A percentile compares a stretch with the other conserved stretches of the same genome.
Evolutionary conservation across 768 basidiomycete species (phyloP).

Genomic region (Auriculariales sp.): DNA sequence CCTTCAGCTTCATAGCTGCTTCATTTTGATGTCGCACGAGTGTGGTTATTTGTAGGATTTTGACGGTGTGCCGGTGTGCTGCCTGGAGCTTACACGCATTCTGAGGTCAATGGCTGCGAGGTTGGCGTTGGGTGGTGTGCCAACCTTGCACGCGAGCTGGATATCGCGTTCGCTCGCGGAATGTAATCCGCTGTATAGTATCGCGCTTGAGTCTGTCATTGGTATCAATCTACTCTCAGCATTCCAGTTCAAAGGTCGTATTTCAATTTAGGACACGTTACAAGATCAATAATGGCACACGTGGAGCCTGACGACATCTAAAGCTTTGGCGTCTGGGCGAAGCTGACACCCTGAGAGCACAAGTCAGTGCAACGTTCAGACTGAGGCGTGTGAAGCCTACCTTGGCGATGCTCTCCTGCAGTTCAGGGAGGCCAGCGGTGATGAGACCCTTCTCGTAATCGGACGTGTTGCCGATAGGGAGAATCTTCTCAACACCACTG

Average conservation of each 20-base stretch:
- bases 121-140: no score
- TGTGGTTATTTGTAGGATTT: no score
- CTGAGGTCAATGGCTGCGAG: no score
- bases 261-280: background rate
- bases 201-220: no score
- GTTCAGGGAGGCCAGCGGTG: slow-evolving; percentile 68
- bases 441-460: slow-evolving; percentile 63
- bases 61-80: no score
- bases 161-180: no score
- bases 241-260: background rate
- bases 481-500: slow-evolving; percentile 71
- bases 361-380: background rate
- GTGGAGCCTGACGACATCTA: slow-evolving; percentile 1
- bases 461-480: slow-evolving; percentile 61
- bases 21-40: no score
- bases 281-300: background rate
- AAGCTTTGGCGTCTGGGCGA: slow-evolving; percentile 11
- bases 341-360: slow-evolving; percentile 9
- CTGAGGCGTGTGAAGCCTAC: slow-evolving; percentile 7
- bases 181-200: no score
- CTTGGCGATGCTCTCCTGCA: slow-evolving; percentile 50
- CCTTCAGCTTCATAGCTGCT: no score
- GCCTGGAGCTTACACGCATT: no score
- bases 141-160: no score
- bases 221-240: no score